Conservation (phyloP, 2,329 filamentous ascomycete species). For the Diaporthe batatas region DNA sequence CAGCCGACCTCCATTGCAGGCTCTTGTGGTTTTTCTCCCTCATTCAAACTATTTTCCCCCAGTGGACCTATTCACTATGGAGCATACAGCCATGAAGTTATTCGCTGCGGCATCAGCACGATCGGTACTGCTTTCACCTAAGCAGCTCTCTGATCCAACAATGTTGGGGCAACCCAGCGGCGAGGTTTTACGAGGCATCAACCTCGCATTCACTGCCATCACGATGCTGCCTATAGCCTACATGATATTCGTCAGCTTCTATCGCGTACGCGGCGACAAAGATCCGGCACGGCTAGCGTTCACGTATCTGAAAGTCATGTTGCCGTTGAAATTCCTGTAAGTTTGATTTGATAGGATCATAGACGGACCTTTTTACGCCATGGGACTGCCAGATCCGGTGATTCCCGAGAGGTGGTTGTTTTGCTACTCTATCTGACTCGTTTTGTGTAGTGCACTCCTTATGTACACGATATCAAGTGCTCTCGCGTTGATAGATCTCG, state of each 20-base stretch:
- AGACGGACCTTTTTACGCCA: not conserved
- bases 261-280: not conserved
- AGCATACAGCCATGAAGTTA: not conserved
- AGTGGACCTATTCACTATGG: not conserved
- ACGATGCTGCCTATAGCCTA: constrained; percentile 9
- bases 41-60: not conserved
- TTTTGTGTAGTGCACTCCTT: not conserved
- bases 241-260: not conserved
- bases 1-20: not conserved
- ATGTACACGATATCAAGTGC: not conserved
- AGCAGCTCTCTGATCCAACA: not conserved
- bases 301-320: constrained; percentile 9
- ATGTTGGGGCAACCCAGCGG: not conserved
- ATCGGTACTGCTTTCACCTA: constrained; percentile 3
- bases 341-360: not conserved
- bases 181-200: not conserved
- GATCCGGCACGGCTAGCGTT: constrained; percentile 6
- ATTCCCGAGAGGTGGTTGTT: not conserved
- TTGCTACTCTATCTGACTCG: not conserved
- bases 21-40: not conserved
- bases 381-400: not conserved
- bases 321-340: constrained; percentile 1
- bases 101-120: constrained; percentile 10
- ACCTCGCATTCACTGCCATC: constrained; percentile 3
- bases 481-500: not conserved